phyloP scores from a whole-genome alignment of 495 filamentous ascomycete genomes.

The Neurospora tetrasperma region DNA sequence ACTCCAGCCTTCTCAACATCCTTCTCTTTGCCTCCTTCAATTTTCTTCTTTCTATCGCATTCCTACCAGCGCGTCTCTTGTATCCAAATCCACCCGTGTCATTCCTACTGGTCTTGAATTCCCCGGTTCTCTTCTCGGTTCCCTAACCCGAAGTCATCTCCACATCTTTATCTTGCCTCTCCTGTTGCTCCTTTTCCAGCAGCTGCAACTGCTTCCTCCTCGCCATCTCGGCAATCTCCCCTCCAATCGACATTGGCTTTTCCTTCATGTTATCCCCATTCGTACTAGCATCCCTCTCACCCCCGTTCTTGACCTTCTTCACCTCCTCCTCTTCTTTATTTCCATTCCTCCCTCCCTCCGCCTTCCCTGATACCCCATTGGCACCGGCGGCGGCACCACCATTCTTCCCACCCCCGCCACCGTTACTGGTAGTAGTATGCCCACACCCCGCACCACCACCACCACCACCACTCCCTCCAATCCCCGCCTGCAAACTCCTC shows the following conservation, averaged over 20 bases:
- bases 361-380: not conserved
- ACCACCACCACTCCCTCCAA: constrained; percentile 7
- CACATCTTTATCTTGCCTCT: not conserved
- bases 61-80: not conserved
- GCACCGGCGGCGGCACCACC: too few species aligned
- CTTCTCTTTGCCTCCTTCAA: not conserved
- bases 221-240: not conserved
- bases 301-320: not conserved
- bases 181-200: not conserved
- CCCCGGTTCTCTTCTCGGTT: not conserved
- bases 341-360: not conserved
- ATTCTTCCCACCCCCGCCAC: too few species aligned
- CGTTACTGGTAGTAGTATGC: too few species aligned
- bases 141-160: not conserved
- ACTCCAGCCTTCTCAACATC: not conserved
- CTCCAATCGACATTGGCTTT: not conserved
- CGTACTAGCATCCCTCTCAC: not conserved
- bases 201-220: not conserved
- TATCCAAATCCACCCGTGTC: not conserved
- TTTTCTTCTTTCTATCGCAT: not conserved
- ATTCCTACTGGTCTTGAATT: not conserved
- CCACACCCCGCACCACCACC: not conserved
- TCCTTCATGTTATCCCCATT: not conserved
- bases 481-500: constrained; percentile 1
- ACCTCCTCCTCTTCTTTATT: too few species aligned